phyloP scores from a whole-genome alignment of 1,284 basidiomycete genomes.

The Apiotrichum montevideense region DNA sequence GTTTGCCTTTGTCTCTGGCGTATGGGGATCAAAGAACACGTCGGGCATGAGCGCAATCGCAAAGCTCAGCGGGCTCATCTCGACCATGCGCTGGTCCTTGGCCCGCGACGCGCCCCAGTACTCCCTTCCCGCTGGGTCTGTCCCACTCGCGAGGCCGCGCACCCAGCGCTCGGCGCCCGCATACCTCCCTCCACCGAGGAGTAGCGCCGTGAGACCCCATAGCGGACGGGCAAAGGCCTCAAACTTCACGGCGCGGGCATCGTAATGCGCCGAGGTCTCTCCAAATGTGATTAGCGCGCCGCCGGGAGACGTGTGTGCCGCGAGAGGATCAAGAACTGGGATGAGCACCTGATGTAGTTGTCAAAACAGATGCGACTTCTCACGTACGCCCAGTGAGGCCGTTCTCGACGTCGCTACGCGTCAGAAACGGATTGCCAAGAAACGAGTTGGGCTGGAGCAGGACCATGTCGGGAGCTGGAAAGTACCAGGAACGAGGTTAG shows the following conservation, averaged over 20 bases:
- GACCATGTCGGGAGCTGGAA: conserved; percentile 16
- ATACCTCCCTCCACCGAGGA: conserved; percentile 56
- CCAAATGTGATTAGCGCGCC: conserved; percentile 65
- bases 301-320: conserved; percentile 62
- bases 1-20: conserved; percentile 53
- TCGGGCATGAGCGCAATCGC: conserved; percentile 61
- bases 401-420: conserved; percentile 55
- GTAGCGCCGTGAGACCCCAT: conserved; percentile 64
- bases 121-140: conserved; percentile 59
- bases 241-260: conserved; percentile 64
- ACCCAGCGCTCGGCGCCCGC: conserved; percentile 60
- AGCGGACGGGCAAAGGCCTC: conserved; percentile 70
- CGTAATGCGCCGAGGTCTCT: conserved; percentile 67
- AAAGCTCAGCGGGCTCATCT: conserved; percentile 70
- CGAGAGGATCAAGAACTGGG: conserved; percentile 60
- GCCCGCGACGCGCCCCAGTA: conserved; percentile 70
- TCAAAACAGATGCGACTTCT: no score
- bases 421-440: conserved; percentile 54
- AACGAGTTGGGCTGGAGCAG: conserved; percentile 28
- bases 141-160: conserved; percentile 60
- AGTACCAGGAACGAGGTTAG: no score
- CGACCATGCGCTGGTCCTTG: conserved; percentile 75
- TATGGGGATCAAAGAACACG: conserved; percentile 59
- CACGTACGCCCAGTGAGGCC: conserved; percentile 51
- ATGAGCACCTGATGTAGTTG: no score